phyloP scores from a whole-genome alignment of 352 stramenopile species.

The Phytopythium montanum region DNA sequence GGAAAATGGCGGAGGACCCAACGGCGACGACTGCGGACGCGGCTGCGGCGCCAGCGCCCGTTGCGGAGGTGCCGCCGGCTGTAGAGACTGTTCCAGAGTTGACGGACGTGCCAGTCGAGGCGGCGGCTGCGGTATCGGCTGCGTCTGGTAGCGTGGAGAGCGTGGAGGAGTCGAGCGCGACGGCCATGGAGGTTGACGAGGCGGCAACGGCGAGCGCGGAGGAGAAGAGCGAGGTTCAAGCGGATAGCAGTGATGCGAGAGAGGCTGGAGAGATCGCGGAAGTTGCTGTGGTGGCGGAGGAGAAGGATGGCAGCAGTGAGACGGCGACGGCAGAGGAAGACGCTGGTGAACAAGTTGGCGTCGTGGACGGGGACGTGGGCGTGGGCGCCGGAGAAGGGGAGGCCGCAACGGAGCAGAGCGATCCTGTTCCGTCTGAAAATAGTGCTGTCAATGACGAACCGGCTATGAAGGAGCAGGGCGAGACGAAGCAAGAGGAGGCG shows the following conservation, averaged over 20 bases:
- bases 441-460: not conserved
- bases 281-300: not conserved
- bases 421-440: not conserved
- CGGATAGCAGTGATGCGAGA: not conserved
- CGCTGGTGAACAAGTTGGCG: conserved; percentile 1
- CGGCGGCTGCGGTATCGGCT: not conserved
- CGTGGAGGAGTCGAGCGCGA: not conserved
- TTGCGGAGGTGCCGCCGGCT: not conserved
- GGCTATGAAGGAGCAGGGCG: not conserved
- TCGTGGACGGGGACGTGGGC: not conserved
- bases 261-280: not conserved
- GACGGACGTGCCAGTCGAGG: not conserved
- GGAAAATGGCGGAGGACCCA: conserved; percentile 5
- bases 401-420: not conserved
- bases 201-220: not conserved
- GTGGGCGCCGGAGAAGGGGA: not conserved
- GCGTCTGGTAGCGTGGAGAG: not conserved
- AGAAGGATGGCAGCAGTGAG: conserved; percentile 5
- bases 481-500: not conserved
- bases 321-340: not conserved
- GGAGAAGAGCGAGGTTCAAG: too few species aligned
- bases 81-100: not conserved
- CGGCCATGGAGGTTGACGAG: not conserved
- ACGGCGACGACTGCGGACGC: not conserved
- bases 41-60: not conserved